These are phyloP conservation scores for Tubosaeta brunneosetosa DNA, from an alignment of 768 basidiomycete species.

Conservation along the genomic window DNA sequence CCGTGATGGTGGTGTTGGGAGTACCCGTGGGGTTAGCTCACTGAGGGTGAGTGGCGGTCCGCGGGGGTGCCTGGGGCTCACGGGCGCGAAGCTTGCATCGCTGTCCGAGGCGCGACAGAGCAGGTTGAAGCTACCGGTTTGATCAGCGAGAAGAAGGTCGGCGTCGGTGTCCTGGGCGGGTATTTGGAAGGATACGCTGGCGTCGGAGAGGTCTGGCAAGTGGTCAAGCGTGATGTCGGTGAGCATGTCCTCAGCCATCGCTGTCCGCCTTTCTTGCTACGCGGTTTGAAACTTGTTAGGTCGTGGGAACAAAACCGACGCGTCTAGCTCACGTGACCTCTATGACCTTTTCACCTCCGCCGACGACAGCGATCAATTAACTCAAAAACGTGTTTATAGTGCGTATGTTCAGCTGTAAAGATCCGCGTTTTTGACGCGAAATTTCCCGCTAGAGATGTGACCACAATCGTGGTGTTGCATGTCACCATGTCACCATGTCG, in stretches of 20 bases:
- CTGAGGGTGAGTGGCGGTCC: slow-evolving; percentile 34
- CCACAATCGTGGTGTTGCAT: slow-evolving; percentile 5
- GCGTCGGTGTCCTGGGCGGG: slow-evolving; percentile 34
- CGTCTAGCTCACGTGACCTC: slow-evolving; percentile 27
- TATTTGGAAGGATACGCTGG: slow-evolving; percentile 45
- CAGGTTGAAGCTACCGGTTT: slow-evolving; percentile 36
- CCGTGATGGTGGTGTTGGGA: slow-evolving; percentile 1
- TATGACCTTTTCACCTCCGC: background rate
- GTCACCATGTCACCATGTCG: slow-evolving; percentile 9
- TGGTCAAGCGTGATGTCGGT: slow-evolving; percentile 48
- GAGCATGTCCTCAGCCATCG: slow-evolving; percentile 22
- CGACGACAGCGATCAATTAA: background rate
- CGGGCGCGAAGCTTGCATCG: slow-evolving; percentile 37
- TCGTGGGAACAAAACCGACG: slow-evolving; percentile 26
- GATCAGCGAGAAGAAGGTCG: slow-evolving; percentile 38
- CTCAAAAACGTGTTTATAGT: background rate
- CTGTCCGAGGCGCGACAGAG: slow-evolving; percentile 29
- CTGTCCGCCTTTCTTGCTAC: background rate
- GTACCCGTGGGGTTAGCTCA: slow-evolving; percentile 40
- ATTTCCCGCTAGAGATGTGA: background rate
- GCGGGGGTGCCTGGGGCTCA: slow-evolving; percentile 24
- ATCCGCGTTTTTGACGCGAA: background rate
- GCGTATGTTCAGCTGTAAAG: background rate
- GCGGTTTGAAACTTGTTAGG: slow-evolving; percentile 4
- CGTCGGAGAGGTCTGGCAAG: slow-evolving; percentile 49